Conservation (phyloP, 1,284 basidiomycete genomes). For the Ganoderma sinense region DNA sequence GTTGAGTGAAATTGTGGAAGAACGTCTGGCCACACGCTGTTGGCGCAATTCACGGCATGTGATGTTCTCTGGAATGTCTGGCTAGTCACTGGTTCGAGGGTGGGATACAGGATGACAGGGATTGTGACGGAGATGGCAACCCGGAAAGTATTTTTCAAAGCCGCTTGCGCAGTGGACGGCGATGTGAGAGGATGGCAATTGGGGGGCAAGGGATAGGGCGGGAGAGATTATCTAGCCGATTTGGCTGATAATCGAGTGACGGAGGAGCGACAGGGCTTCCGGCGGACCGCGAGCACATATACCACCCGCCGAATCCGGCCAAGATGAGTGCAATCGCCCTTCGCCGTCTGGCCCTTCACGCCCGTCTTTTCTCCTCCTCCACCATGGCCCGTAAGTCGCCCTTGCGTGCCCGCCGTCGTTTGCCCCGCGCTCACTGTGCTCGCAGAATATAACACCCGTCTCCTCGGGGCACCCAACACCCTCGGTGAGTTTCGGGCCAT, state of each 20-base stretch:
- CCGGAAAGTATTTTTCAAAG: background rate
- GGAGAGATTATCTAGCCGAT: constrained; percentile 30
- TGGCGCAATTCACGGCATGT: background rate
- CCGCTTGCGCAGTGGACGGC: background rate
- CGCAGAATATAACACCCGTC: constrained; percentile 76
- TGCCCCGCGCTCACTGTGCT: constrained; percentile 26
- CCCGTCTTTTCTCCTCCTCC: constrained; percentile 59
- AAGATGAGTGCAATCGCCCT: constrained; percentile 41
- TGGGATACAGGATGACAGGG: background rate
- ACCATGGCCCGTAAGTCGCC: constrained; percentile 66
- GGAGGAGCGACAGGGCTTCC: background rate
- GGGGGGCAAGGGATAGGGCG: constrained; percentile 12
- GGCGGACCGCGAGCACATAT: constrained; percentile 13
- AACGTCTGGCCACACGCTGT: background rate
- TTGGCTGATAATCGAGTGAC: constrained; percentile 23
- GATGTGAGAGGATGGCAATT: constrained; percentile 9
- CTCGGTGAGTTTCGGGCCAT: constrained; percentile 68
- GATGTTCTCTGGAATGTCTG: background rate
- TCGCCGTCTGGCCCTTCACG: constrained; percentile 64
- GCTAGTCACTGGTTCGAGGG: background rate
- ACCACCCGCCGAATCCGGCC: constrained; percentile 21
- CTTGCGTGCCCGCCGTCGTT: constrained; percentile 16
- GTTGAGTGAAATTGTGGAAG: background rate
- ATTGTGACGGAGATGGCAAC: background rate
- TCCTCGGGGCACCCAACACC: constrained; percentile 91